Evolutionary conservation across 306 rosid genomes (phyloP), one percentile per base, ranked within the genome.

Genomic region (Cucurbita argyrosperma): DNA sequence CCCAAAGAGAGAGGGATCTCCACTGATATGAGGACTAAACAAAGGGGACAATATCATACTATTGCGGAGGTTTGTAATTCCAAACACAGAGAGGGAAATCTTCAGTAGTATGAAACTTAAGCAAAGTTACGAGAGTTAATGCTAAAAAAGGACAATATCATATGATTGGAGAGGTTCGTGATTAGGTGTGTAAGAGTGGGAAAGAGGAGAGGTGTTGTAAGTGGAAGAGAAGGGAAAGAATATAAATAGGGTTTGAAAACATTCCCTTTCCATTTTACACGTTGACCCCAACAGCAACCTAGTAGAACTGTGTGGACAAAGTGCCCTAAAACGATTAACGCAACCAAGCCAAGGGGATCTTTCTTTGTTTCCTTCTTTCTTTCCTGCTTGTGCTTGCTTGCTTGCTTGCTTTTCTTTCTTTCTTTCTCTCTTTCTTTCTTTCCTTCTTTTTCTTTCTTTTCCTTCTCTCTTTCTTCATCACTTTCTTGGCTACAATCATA

Each of bases 281-380:
- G 85, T 87, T 90, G 94, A 90, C 94, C 91, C 86, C 75, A 81
- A 83, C 76, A 51, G 54, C 37, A 47, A 79, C 30, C 51, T 80
- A 62, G 74, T 51, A 7, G 57, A 53, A 53, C 7, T 52, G 21
- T 65, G 77, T 39, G 51, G 21, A 5, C 55, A 43, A 49, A 68
- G 63, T 46, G 74, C 55, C 55, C 55, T 67, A 42, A 43, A 67
- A 68, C 9, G 46, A 10, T 10, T n/a, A 49, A 13, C 13, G 3
- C 26, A 43, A 40, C 64, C 54, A 50, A 51, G 57, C 8, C 23
- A 16, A 53, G 57, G 59, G 30, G 70, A 40, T 40, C 51, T 63
- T 42, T 65, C 21, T 62, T 38, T 62, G 5, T 16, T 35, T 60
- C 7, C 35, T 60, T 38, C 49, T 40, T 61, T 30, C 35, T 30